phyloP scores from a whole-genome alignment of 2,329 filamentous ascomycete genomes.

The Aspergillus viridinutans region DNA sequence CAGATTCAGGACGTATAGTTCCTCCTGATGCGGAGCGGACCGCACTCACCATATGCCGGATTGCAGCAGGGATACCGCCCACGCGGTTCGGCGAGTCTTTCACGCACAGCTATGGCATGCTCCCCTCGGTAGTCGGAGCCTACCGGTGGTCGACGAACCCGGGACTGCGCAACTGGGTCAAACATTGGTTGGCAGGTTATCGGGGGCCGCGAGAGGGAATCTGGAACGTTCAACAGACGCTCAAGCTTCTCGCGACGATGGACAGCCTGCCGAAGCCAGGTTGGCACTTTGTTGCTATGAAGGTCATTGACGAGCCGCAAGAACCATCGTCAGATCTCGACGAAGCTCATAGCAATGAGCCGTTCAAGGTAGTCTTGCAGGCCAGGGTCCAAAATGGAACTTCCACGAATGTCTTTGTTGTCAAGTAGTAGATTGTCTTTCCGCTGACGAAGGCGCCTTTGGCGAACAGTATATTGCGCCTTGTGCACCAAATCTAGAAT shows the following conservation, averaged over 20 bases:
- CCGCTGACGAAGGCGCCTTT: background rate
- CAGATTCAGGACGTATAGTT: conserved; percentile 1
- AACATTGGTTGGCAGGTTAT: conserved; percentile 6
- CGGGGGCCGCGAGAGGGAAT: conserved; percentile 5
- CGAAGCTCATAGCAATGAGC: conserved; percentile 2
- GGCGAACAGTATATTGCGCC: background rate
- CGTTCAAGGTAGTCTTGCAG: conserved; percentile 2
- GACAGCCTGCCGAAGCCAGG: background rate
- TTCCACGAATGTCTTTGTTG: background rate
- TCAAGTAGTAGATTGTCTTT: background rate
- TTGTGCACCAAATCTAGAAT: background rate
- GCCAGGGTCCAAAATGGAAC: background rate
- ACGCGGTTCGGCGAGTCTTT: conserved; percentile 8
- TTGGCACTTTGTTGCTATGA: background rate
- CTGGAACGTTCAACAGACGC: conserved; percentile 7
- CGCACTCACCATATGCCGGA: conserved; percentile 9
- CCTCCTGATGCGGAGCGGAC: conserved; percentile 9
- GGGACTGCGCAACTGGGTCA: conserved; percentile 8
- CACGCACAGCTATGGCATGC: conserved; percentile 11
- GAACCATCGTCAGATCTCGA: conserved; percentile 1
- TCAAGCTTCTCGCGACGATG: conserved; percentile 4
- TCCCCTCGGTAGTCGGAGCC: conserved; percentile 10
- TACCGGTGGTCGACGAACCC: conserved; percentile 11
- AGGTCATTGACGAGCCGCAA: conserved; percentile 3
- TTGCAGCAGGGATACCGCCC: conserved; percentile 7